Conservation (phyloP, 108 stramenopile species). For the Skeletonema menzelii region DNA sequence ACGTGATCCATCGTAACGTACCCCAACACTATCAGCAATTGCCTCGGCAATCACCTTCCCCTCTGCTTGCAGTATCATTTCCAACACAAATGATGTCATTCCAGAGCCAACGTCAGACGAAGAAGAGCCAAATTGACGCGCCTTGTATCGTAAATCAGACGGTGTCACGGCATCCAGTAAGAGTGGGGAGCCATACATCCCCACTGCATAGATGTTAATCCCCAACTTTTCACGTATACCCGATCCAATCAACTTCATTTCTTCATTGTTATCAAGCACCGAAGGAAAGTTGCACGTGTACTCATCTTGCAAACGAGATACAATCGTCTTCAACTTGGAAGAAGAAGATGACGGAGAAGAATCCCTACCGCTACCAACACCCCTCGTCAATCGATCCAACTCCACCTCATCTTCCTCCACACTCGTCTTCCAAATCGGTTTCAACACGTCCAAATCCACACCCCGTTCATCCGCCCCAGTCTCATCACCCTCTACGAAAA, state of each 20-base stretch:
- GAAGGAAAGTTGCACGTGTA: not conserved
- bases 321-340: not conserved
- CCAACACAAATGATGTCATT: not conserved
- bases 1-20: not conserved
- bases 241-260: not conserved
- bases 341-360: not conserved
- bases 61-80: not conserved
- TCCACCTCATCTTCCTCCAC: constrained; percentile 11
- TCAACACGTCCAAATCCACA: constrained; percentile 10
- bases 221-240: constrained; percentile 2
- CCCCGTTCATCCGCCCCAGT: constrained; percentile 3
- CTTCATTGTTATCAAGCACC: not conserved
- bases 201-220: not conserved
- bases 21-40: not conserved
- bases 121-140: not conserved
- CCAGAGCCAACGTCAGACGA: not conserved
- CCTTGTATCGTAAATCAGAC: constrained; percentile 1
- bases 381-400: not conserved
- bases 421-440: not conserved
- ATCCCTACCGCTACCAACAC: not conserved
- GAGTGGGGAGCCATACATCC: not conserved
- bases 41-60: not conserved
- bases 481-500: constrained; percentile 10
- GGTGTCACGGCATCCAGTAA: not conserved
- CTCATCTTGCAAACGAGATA: constrained; percentile 3